These are phyloP conservation scores for Boehmeria nivea DNA, from an alignment of 306 rosid species.

Conservation along the genomic window DNA sequence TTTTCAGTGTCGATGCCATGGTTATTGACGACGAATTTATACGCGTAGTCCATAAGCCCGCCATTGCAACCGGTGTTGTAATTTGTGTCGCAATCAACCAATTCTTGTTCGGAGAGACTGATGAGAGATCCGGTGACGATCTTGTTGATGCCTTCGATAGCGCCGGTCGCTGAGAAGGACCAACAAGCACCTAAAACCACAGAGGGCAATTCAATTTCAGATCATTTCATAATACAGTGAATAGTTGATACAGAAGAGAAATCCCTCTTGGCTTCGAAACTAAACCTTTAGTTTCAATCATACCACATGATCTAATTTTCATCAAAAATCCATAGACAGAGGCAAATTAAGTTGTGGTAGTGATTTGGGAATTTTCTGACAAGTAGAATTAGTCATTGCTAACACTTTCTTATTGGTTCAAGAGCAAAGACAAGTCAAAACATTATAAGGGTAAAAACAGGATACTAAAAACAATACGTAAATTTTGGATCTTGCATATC, in stretches of 20 bases:
- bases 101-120: conserved; percentile 90
- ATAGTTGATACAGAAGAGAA: too few species aligned
- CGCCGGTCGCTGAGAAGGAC: conserved; percentile 91
- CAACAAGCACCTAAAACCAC: conserved; percentile 74
- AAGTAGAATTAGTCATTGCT: too few species aligned
- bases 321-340: too few species aligned
- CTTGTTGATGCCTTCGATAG: conserved; percentile 89
- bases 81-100: conserved; percentile 69
- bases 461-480: not conserved
- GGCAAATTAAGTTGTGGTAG: too few species aligned
- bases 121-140: conserved; percentile 75
- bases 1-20: conserved; percentile 77
- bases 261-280: too few species aligned
- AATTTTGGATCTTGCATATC: not conserved
- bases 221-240: not conserved
- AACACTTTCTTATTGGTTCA: too few species aligned
- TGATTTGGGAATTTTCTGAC: too few species aligned
- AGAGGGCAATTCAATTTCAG: not conserved
- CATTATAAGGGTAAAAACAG: not conserved
- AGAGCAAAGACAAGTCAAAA: not conserved
- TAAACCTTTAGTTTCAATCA: too few species aligned
- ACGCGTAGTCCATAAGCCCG: conserved; percentile 85
- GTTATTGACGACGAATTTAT: conserved; percentile 63
- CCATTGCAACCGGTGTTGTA: conserved; percentile 73
- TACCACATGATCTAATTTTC: too few species aligned